These are phyloP conservation scores for Sporopachydermia cereana DNA, from an alignment of 1,139 yeast species.

Conservation along the genomic window DNA sequence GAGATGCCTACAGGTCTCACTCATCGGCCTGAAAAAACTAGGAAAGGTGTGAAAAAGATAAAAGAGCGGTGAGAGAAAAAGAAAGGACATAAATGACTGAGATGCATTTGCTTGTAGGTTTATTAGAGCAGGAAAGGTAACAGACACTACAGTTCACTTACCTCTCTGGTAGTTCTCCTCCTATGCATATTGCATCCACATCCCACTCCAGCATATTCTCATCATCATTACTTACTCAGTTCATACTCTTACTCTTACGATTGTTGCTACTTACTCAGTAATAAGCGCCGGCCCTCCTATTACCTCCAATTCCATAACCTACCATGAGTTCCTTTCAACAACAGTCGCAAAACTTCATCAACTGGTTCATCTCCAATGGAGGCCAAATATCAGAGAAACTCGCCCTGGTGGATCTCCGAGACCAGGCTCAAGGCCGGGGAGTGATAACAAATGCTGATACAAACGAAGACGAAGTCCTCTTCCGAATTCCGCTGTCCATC, in stretches of 20 bases:
- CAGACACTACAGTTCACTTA: neutral
- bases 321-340: constrained; percentile 18
- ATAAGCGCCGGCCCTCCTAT: neutral
- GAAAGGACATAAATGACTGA: too few relatives aligned
- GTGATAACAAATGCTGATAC: constrained; percentile 56
- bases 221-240: neutral
- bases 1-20: too few relatives aligned
- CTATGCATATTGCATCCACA: neutral
- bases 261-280: neutral
- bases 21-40: too few relatives aligned
- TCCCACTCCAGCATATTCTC: neutral
- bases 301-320: neutral
- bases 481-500: constrained; percentile 51
- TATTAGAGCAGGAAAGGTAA: too few relatives aligned
- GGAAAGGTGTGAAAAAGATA: too few relatives aligned
- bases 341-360: constrained; percentile 31
- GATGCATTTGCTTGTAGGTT: too few relatives aligned
- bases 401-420: constrained; percentile 46
- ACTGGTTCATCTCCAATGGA: constrained; percentile 42
- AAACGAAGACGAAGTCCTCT: constrained; percentile 44
- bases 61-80: too few relatives aligned
- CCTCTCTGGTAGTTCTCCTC: neutral
- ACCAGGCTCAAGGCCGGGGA: constrained; percentile 63
- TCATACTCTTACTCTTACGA: too few relatives aligned
- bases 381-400: constrained; percentile 45